These are phyloP conservation scores for Saccharomyces hybrid DNA, from an alignment of 1,139 yeast genomes.

Conservation along the genomic window DNA sequence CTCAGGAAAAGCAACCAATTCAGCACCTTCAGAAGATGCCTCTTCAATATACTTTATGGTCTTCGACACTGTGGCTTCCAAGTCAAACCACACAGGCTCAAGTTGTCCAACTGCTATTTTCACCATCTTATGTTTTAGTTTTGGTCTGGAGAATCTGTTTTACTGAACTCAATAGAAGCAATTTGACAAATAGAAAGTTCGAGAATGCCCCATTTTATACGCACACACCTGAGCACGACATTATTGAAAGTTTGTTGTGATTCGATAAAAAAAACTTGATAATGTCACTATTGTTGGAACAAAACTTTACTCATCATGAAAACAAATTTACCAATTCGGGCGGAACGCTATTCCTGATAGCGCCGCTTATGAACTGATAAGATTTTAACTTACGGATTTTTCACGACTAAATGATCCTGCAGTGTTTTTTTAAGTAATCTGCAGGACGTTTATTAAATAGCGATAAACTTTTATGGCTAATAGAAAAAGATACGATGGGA, in stretches of 20 bases:
- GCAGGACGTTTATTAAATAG: not conserved
- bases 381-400: not conserved
- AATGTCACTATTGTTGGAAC: not conserved
- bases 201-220: not conserved
- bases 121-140: not conserved
- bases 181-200: not conserved
- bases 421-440: not conserved
- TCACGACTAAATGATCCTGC: not conserved
- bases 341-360: not conserved
- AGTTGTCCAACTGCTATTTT: conserved; percentile 1
- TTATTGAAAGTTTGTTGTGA: not conserved
- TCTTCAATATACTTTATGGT: conserved; percentile 32
- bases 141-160: not conserved
- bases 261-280: not conserved
- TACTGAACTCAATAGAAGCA: not conserved
- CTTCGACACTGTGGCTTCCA: not conserved
- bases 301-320: not conserved
- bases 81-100: conserved; percentile 1
- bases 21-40: conserved; percentile 64
- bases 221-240: not conserved
- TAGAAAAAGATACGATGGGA: not conserved
- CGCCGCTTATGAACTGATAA: not conserved
- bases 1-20: conserved; percentile 37
- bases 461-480: not conserved
- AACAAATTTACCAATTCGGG: not conserved